Conservation (phyloP, 768 basidiomycete genomes). For the Lanmaoa pseudosensibilis region DNA sequence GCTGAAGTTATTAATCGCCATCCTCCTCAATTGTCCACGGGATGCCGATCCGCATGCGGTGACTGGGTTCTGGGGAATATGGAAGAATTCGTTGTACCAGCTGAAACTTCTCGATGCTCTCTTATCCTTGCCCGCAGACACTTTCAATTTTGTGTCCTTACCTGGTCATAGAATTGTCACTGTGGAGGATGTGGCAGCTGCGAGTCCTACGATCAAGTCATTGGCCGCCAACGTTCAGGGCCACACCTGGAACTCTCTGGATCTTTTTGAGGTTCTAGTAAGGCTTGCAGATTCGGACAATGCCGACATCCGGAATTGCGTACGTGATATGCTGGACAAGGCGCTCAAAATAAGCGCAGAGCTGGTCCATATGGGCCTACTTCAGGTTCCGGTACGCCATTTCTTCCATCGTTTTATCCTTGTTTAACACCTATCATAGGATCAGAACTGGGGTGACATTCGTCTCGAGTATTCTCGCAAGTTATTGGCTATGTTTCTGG, state of each 20-base stretch:
- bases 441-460: constrained; percentile 85
- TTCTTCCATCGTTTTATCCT: neutral
- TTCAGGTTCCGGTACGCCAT: constrained; percentile 81
- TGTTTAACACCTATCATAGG: constrained; percentile 35
- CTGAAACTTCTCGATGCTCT: constrained; percentile 86
- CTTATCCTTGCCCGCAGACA: constrained; percentile 84
- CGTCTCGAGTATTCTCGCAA: constrained; percentile 85
- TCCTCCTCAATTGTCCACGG: constrained; percentile 80
- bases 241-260: constrained; percentile 92
- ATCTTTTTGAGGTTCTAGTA: constrained; percentile 87
- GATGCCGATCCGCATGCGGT: constrained; percentile 78
- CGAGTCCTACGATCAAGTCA: constrained; percentile 89
- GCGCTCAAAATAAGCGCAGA: constrained; percentile 93
- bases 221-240: constrained; percentile 89
- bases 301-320: constrained; percentile 68
- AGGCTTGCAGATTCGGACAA: constrained; percentile 71
- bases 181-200: constrained; percentile 80
- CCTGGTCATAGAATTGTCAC: constrained; percentile 83
- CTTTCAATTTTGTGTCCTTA: constrained; percentile 88
- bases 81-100: constrained; percentile 85
- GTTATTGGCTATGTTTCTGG: constrained; percentile 85
- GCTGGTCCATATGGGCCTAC: constrained; percentile 87
- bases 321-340: constrained; percentile 90
- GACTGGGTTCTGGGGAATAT: constrained; percentile 80
- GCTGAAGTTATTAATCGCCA: constrained; percentile 83